Percentiles rank a stretch among this genome's conserved stretches.
Conservation (phyloP, 2,329 filamentous ascomycete species). For the Cladosporium cucumerinum region DNA sequence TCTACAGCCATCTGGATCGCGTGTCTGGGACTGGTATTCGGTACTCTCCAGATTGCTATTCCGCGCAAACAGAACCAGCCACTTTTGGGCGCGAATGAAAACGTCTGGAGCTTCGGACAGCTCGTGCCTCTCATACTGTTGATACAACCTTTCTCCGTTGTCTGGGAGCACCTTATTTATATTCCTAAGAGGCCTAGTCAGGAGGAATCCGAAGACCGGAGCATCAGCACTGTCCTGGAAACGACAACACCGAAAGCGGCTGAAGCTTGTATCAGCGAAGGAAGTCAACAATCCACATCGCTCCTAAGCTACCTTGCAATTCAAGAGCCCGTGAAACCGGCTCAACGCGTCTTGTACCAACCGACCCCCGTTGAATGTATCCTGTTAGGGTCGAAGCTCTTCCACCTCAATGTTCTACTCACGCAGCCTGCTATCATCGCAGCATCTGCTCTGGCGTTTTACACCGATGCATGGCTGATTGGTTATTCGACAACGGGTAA, state of each 20-base stretch:
- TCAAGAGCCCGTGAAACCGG: not conserved
- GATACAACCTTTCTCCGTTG: slow-evolving; percentile 25
- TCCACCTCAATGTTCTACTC: not conserved
- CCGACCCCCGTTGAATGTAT: not conserved
- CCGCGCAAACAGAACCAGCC: slow-evolving; percentile 21
- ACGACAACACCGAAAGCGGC: not conserved
- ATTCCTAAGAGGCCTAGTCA: not conserved
- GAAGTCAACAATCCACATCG: not conserved
- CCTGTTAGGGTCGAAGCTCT: not conserved
- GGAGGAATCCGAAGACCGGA: not conserved
- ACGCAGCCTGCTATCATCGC: not conserved
- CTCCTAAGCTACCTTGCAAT: not conserved
- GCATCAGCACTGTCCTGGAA: not conserved
- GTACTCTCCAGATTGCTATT: slow-evolving; percentile 26
- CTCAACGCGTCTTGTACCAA: not conserved
- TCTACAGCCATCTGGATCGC: slow-evolving; percentile 26
- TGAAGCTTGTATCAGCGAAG: not conserved
- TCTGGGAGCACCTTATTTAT: slow-evolving; percentile 22
- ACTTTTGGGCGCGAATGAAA: slow-evolving; percentile 5
- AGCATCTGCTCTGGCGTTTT: not conserved
- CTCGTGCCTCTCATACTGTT: slow-evolving; percentile 27
- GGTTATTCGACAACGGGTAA: not conserved
- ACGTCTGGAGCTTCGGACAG: slow-evolving; percentile 25
- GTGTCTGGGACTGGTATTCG: slow-evolving; percentile 24
- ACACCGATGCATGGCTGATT: not conserved